Percentiles rank a stretch among this genome's conserved stretches.
Evolutionary conservation across 495 filamentous ascomycete genomes (phyloP).

Genomic region (Annulohypoxylon stygium): DNA sequence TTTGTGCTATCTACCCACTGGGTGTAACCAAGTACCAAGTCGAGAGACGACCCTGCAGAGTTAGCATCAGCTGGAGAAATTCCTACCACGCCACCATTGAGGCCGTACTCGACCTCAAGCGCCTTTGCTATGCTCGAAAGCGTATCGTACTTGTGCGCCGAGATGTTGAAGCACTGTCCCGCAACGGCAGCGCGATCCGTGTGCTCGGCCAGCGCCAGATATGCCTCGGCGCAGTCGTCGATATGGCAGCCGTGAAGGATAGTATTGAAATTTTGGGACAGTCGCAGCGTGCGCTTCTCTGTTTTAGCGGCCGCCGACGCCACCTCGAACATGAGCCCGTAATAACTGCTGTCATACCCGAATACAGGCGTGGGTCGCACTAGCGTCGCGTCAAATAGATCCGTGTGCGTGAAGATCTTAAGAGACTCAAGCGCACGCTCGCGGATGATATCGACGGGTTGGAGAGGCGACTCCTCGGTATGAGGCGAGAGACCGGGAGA

Average conservation of each 20-base stretch:
- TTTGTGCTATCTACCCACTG: conserved; percentile 60
- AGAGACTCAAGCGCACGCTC: conserved; percentile 42
- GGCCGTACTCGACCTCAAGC: conserved; percentile 54
- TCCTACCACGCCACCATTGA: conserved; percentile 42
- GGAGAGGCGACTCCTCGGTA: conserved; percentile 54
- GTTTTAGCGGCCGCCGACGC: conserved; percentile 36
- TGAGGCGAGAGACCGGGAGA: conserved; percentile 50
- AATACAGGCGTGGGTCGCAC: conserved; percentile 57
- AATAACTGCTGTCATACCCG: conserved; percentile 57
- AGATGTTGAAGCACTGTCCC: conserved; percentile 60
- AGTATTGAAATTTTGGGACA: conserved; percentile 50
- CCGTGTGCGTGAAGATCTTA: conserved; percentile 45
- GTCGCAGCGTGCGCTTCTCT: conserved; percentile 35
- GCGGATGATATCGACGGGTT: conserved; percentile 25
- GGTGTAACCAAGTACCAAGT: conserved; percentile 50
- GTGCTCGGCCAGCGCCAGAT: conserved; percentile 55
- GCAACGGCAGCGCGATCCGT: conserved; percentile 41
- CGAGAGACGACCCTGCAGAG: conserved; percentile 14
- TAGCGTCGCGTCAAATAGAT: conserved; percentile 57
- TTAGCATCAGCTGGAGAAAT: conserved; percentile 6
- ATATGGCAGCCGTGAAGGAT: conserved; percentile 59
- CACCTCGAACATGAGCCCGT: conserved; percentile 51
- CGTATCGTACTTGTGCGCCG: conserved; percentile 56
- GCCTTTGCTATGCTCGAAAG: conserved; percentile 51
- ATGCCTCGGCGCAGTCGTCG: conserved; percentile 62